Evolutionary conservation across 2,329 filamentous ascomycete species (phyloP).

Genomic region (Cercospora zeae-maydis): DNA sequence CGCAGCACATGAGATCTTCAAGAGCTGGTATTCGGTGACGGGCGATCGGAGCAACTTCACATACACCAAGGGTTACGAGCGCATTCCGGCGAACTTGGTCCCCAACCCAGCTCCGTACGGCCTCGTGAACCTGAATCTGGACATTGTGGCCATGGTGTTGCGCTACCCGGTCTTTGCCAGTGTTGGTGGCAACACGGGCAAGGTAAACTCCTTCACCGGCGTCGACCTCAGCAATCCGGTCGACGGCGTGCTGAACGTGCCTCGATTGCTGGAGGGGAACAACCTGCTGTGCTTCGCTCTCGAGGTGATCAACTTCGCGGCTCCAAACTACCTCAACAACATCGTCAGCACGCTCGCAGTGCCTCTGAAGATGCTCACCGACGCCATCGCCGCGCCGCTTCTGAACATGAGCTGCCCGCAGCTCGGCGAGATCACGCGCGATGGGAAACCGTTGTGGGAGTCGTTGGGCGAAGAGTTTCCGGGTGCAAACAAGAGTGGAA

Average conservation of each 20-base stretch:
- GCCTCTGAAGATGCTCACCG: conserved; percentile 18
- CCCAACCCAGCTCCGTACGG: conserved; percentile 21
- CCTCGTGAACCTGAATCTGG: conserved; percentile 22
- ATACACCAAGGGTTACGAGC: conserved; percentile 23
- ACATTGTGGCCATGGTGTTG: conserved; percentile 22
- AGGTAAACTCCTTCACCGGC: conserved; percentile 28
- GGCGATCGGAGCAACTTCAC: conserved; percentile 22
- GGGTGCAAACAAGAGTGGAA: conserved; percentile 22
- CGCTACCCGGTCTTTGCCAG: conserved; percentile 21
- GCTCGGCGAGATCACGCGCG: conserved; percentile 21
- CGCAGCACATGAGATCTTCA: conserved; percentile 24
- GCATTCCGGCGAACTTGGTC: conserved; percentile 27
- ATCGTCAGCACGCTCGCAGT: conserved; percentile 24
- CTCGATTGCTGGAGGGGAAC: conserved; percentile 17
- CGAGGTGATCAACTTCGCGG: conserved; percentile 35
- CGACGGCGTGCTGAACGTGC: conserved; percentile 42
- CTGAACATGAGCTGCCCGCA: conserved; percentile 23
- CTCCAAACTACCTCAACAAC: conserved; percentile 35
- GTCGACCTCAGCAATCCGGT: conserved; percentile 36
- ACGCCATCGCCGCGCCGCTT: conserved; percentile 16
- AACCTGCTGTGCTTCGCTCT: conserved; percentile 23
- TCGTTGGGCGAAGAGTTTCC: conserved; percentile 20
- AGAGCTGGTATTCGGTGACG: conserved; percentile 27
- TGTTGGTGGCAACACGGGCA: conserved; percentile 27
- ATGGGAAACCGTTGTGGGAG: conserved; percentile 23